A percentile compares a stretch with the other conserved stretches of the same genome.
These are phyloP conservation scores for Metarhizium brunneum DNA, from an alignment of 2,329 filamentous ascomycete genomes.

Conservation along the genomic window DNA sequence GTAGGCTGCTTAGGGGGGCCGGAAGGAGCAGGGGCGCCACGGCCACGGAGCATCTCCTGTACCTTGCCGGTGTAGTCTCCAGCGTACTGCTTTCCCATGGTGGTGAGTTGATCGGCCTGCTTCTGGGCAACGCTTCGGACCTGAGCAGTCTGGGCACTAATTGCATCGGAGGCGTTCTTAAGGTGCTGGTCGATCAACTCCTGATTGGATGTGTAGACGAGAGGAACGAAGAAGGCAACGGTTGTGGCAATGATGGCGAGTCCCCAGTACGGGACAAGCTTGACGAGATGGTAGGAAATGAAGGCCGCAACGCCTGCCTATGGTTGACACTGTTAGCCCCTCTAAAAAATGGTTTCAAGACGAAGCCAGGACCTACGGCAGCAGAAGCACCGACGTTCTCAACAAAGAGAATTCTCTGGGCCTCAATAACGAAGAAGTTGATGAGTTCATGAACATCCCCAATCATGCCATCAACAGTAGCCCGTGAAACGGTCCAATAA, in stretches of 20 bases:
- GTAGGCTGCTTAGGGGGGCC: constrained; percentile 23
- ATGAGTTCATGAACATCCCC: constrained; percentile 58
- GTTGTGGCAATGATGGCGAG: constrained; percentile 52
- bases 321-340: constrained; percentile 10
- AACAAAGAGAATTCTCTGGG: constrained; percentile 57
- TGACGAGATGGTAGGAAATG: constrained; percentile 58
- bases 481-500: constrained; percentile 57
- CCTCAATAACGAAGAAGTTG: constrained; percentile 65
- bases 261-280: constrained; percentile 62
- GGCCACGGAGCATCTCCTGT: constrained; percentile 50
- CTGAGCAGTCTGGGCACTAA: constrained; percentile 55
- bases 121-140: constrained; percentile 52
- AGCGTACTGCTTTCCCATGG: constrained; percentile 58
- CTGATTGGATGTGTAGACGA: constrained; percentile 59
- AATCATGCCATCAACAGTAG: constrained; percentile 51
- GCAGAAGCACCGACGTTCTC: constrained; percentile 55
- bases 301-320: constrained; percentile 53
- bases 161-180: constrained; percentile 44
- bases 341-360: constrained; percentile 7
- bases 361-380: constrained; percentile 37
- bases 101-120: constrained; percentile 53
- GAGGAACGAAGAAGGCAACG: constrained; percentile 50
- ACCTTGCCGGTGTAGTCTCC: constrained; percentile 61
- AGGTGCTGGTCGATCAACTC: constrained; percentile 59
- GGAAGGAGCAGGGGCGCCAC: constrained; percentile 32